A percentile compares a stretch with the other conserved stretches of the same genome.
phyloP scores from a whole-genome alignment of 306 rosid genomes.

The Hippophae rhamnoides region DNA sequence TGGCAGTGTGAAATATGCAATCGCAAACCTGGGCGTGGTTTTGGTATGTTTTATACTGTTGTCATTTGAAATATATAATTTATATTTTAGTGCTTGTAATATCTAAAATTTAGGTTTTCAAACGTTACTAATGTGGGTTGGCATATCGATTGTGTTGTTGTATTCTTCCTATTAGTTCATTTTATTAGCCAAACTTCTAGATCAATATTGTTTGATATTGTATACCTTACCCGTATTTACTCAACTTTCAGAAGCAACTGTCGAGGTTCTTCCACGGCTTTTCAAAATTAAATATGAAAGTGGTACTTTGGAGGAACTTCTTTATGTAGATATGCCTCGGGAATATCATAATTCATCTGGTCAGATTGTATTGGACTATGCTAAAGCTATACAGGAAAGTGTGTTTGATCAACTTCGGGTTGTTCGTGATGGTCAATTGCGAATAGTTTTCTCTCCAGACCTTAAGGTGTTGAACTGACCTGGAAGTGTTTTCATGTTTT shows the following conservation, averaged over 20 bases:
- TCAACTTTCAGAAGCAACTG: constrained; percentile 74
- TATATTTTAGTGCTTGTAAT: neutral
- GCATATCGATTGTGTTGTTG: neutral
- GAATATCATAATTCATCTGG: constrained; percentile 92
- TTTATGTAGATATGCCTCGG: constrained; percentile 96
- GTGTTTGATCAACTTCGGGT: constrained; percentile 98
- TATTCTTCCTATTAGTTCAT: neutral
- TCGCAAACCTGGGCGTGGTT: constrained; percentile 97
- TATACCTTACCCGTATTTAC: neutral
- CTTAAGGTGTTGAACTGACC: constrained; percentile 51
- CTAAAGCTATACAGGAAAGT: constrained; percentile 96
- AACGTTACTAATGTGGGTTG: neutral
- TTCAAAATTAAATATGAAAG: constrained; percentile 95
- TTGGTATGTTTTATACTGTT: constrained; percentile 43
- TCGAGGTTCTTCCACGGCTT: constrained; percentile 94
- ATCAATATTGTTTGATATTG: neutral
- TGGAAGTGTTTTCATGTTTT: constrained; percentile 4
- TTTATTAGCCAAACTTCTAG: neutral
- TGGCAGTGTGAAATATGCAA: constrained; percentile 99
- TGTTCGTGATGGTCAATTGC: constrained; percentile 97
- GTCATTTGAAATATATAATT: constrained; percentile 2
- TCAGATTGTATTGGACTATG: constrained; percentile 93
- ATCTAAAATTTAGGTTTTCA: neutral
- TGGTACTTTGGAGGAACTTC: constrained; percentile 96
- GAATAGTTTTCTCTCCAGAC: constrained; percentile 87